A percentile compares a stretch with the other conserved stretches of the same genome.
Evolutionary conservation across 345 rosid genomes (phyloP).

Genomic region (Litchi chinensis): DNA sequence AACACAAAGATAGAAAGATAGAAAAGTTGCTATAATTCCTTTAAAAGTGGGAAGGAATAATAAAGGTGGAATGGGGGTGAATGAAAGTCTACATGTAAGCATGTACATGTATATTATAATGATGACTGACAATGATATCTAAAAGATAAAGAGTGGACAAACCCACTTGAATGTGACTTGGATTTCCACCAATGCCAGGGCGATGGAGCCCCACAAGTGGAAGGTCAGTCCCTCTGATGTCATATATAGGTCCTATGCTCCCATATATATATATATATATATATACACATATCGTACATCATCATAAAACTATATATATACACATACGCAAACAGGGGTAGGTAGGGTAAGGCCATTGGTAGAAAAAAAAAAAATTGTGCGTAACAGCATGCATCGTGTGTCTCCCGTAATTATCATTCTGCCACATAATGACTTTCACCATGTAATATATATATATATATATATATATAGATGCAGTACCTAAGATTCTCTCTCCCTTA

Average conservation of each 20-base stretch:
- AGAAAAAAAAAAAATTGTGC: too few relatives aligned
- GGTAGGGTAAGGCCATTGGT: neutral
- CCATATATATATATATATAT: neutral
- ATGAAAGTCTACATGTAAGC: neutral
- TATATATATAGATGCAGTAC: too few relatives aligned
- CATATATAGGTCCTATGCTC: neutral
- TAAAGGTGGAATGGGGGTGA: neutral
- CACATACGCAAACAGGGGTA: too few relatives aligned
- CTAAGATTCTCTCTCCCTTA: too few relatives aligned
- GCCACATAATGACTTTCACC: too few relatives aligned
- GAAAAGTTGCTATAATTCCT: neutral
- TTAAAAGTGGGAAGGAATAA: neutral
- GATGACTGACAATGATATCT: slow-evolving; percentile 12
- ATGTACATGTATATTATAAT: neutral
- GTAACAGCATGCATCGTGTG: too few relatives aligned
- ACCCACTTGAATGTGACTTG: slow-evolving; percentile 33
- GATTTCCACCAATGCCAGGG: slow-evolving; percentile 32
- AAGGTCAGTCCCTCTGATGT: slow-evolving; percentile 25
- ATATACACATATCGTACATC: too few relatives aligned
- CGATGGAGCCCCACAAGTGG: slow-evolving; percentile 16
- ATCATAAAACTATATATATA: neutral
- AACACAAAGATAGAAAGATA: too few relatives aligned
- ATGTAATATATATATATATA: too few relatives aligned
- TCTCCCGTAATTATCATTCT: too few relatives aligned
- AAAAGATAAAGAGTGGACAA: slow-evolving; percentile 25